Evolutionary conservation across 495 filamentous ascomycete species (phyloP), one percentile per base, ranked within the genome.

Genomic region (Daldinia grandis): DNA sequence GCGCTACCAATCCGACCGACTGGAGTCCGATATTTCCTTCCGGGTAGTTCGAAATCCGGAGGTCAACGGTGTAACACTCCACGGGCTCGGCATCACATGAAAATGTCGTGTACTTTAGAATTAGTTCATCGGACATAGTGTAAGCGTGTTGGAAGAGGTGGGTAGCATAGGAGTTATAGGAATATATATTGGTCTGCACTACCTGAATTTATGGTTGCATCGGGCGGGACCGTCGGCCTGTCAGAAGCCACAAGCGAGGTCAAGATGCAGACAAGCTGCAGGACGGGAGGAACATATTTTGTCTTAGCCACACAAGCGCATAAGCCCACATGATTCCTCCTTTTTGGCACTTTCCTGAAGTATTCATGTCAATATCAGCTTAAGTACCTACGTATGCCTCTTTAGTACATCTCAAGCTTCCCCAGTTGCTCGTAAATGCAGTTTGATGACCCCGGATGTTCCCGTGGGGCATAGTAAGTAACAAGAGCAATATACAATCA

Each of bases 261-360:
- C 53, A 4, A 37, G 28, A 56, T 56, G 30, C 53, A 56, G 30
- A 24, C 14, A 17, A 35, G n/a, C 53, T 56, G 53, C 53, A 56
- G 30, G 53, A 4, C 8, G 8, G 4, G 53, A 24, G 30, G 17
- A 37, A 56, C 10, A 1, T 30, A 28, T 53, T 25, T 30, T 30
- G 15, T 15, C 49, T 35, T 30, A 24, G 53, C 53, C 53, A 56
- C 53, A 56, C 27, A 27, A 14, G 27, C 25, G 49, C 49, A 28
- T 53, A 53, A 14, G 25, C 17, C 53, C 24, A 30, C 50, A 53
- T 30, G 50, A 53, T 53, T 37, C 30, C 53, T 35, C n/a, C n/a
- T 35, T 35, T 56, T 14, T 37, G 5, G 6, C 27, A 33, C 30
- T 33, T 56, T 35, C 30, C 53, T 28, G 53, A 56, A 17, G 27